phyloP scores from a whole-genome alignment of 2,329 filamentous ascomycete genomes.

The Penicillium sp. region DNA sequence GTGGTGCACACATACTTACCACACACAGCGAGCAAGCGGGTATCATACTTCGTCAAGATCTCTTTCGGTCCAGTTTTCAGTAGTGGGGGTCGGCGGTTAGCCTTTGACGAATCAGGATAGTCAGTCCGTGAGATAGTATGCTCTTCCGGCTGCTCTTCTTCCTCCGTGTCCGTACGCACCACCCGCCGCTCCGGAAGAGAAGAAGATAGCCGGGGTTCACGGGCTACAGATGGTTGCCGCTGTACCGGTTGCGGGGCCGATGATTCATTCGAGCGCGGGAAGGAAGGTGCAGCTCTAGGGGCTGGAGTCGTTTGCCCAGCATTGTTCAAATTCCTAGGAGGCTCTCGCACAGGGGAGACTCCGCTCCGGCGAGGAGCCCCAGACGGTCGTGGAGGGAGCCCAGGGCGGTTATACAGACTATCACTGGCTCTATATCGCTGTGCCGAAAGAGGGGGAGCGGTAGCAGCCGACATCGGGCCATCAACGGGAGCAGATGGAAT shows the following conservation, averaged over 20 bases:
- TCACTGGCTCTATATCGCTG: slow-evolving; percentile 31
- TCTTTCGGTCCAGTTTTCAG: slow-evolving; percentile 71
- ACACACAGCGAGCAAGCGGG: slow-evolving; percentile 80
- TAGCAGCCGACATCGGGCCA: slow-evolving; percentile 21
- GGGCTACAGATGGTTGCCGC: slow-evolving; percentile 31
- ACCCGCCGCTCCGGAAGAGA: slow-evolving; percentile 24
- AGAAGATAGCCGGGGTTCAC: slow-evolving; percentile 24
- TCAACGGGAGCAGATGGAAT: slow-evolving; percentile 28
- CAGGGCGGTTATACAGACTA: slow-evolving; percentile 48
- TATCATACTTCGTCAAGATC: slow-evolving; percentile 82
- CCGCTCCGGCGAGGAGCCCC: slow-evolving; percentile 19
- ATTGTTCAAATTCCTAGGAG: slow-evolving; percentile 9
- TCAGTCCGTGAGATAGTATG: slow-evolving; percentile 56
- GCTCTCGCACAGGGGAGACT: slow-evolving; percentile 26
- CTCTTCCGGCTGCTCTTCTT: slow-evolving; percentile 53
- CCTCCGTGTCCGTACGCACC: slow-evolving; percentile 47
- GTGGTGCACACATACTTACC: slow-evolving; percentile 84
- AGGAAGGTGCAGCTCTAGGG: slow-evolving; percentile 17
- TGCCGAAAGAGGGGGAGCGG: slow-evolving; percentile 45
- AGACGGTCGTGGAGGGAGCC: slow-evolving; percentile 46
- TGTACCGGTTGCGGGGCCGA: slow-evolving; percentile 23
- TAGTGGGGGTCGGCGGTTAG: slow-evolving; percentile 78
- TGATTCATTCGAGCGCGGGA: slow-evolving; percentile 15
- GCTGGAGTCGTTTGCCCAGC: slow-evolving; percentile 15
- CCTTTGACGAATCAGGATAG: slow-evolving; percentile 80